A percentile compares a stretch with the other conserved stretches of the same genome.
phyloP scores from a whole-genome alignment of 768 basidiomycete species.

The Agrocybe pediades region DNA sequence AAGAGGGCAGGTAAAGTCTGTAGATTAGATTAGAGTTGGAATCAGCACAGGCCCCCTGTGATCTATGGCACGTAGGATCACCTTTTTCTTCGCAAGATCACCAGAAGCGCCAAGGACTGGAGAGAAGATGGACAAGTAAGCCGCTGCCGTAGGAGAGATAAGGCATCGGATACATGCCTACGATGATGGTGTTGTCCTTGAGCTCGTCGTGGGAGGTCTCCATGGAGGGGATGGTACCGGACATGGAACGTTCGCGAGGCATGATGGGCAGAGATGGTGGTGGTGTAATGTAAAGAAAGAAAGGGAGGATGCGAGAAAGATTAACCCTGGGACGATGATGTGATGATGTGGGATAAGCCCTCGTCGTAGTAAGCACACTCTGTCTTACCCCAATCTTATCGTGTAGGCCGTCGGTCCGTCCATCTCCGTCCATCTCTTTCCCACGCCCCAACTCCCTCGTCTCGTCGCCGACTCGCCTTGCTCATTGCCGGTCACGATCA shows the following conservation, averaged over 20 bases:
- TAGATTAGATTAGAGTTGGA: constrained; percentile 9
- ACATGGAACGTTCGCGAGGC: constrained; percentile 56
- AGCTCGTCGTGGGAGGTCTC: constrained; percentile 69
- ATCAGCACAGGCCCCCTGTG: no score
- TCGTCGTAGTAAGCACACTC: constrained; percentile 16
- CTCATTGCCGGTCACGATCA: constrained; percentile 15
- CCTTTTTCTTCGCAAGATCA: constrained; percentile 99
- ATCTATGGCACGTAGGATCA: no score
- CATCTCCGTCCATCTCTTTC: constrained; percentile 18
- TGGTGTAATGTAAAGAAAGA: constrained; percentile 15
- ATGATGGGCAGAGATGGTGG: constrained; percentile 28
- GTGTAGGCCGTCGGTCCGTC: constrained; percentile 22
- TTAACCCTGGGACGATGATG: constrained; percentile 14
- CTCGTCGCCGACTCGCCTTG: neutral
- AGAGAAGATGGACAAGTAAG: constrained; percentile 6
- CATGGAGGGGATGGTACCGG: constrained; percentile 92
- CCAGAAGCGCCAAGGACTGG: constrained; percentile 94
- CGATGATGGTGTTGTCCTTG: constrained; percentile 86
- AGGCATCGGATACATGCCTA: constrained; percentile 57
- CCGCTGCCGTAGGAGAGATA: constrained; percentile 5
- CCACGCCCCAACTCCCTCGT: constrained; percentile 17
- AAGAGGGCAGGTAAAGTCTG: constrained; percentile 97
- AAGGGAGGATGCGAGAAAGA: constrained; percentile 13
- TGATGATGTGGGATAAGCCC: constrained; percentile 18
- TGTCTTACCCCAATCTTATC: constrained; percentile 24